Base-by-base conservation (phyloP, 192 early-diverging fungal genomes). In the Chytriomyces confervae region DNA sequence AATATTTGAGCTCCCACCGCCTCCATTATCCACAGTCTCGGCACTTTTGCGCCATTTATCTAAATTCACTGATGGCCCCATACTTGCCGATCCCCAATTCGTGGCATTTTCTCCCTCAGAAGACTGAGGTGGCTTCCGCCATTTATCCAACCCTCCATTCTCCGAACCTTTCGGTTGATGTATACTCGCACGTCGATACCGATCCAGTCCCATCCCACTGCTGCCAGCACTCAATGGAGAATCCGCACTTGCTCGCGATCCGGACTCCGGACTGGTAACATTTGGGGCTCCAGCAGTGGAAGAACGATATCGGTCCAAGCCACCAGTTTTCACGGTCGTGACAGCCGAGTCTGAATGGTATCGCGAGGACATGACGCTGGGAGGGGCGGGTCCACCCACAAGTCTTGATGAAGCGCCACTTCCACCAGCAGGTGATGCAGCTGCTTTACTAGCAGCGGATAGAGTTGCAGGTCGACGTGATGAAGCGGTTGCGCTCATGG, bases 121-220 rank as follows among this genome's bases (percentile, higher is more conserved):
- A 13, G 36, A 10, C 66, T 10, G 16, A 24, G 11, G 2, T 46
- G 27, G 13, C 13, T 69, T 69, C 10, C 66, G 1, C 66, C 66
- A 69, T 69, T 48, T 69, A 46, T 69, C 66, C 27, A 69, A 48
- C 48, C 66, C 66, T 3, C 36, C 27, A 18, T 49, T 13, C 16
- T 69, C 8, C 66, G 48, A 36, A 36, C 36, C 36, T 36, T 10
- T 44, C 18, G 66, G 8, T 13, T 24, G 10, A 18, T 57, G 16
- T 57, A 20, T 13, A 57, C 29, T 16, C 36, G 66, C 13, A n/a
- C 48, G 10, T 8, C 66, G 66, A 27, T 46, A 69, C 45, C 48
- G 43, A 46, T 69, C 66, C 48, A 69, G 48, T 8, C 66, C 66
- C 13, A 13, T 9, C 9, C 16, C 13, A 47, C 16, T 46, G 46